Base-by-base conservation (phyloP, 495 filamentous ascomycete genomes). In the Thermochaetoides thermophila region DNA sequence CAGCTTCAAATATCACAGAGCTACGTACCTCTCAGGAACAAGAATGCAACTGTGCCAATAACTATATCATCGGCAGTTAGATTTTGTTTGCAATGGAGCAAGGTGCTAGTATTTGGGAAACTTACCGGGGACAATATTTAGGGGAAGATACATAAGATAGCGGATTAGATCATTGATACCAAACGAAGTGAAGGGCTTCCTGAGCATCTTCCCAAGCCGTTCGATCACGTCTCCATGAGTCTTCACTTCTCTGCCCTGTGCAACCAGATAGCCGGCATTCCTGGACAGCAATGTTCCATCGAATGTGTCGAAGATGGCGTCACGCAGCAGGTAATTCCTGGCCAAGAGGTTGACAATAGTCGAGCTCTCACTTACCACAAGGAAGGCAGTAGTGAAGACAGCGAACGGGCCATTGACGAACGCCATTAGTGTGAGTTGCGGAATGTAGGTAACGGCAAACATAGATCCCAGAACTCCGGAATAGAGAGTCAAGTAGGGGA, bases 361-460 rank as follows among this genome's bases (percentile, higher is more conserved):
- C 0, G 83, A 79, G 48, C 73, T 78, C 50, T 97, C 87, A 49
- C 64, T 78, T 20, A 95, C 71, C 10, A 85, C 73, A 14, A 95
- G 70, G 3, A 93, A 50, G 0, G 73, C 66, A 0, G 86, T 80
- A 4, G 77, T 79, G 31, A 91, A 50, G 15, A 81, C 79, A 11
- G 82, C 81, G 2, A 95, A 56, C 0, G 87, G 87, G 0, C 89
- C 89, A 35, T 83, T 85, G 32, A 91, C 75, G 46, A 95, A 73
- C 36, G 81, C 66, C 18, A 94, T 60, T 23, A 84, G 52, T 6
- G 82, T 78, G 21, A 81, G 68, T 60, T 97, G 89, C 0, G 89
- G 89, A 21, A 95, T 53, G 51, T 95, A 97, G 32, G 85, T 79
- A 56, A 94, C 76, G 46, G 78, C 60, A 57, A 97, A 96, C 78